These are phyloP conservation scores for Vitellaria paradoxa DNA, from an alignment of 179 eudicot genomes.

Conservation along the genomic window DNA sequence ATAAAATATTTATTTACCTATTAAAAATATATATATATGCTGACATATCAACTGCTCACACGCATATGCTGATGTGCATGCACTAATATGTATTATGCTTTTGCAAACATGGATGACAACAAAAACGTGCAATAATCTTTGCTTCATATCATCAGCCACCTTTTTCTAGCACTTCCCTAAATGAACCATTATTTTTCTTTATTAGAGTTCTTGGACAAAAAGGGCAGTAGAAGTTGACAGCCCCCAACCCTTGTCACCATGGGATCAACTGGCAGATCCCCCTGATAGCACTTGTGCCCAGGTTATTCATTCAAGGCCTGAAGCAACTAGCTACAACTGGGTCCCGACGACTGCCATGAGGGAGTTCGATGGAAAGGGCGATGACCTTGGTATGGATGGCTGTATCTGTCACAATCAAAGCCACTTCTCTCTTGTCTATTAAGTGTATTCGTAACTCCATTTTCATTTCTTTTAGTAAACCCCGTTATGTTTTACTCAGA, in stretches of 20 bases:
- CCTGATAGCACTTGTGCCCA: conserved; percentile 78
- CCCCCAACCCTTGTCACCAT: conserved; percentile 44
- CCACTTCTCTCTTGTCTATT: conserved; percentile 13
- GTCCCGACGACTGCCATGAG: conserved; percentile 34
- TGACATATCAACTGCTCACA: too few species aligned
- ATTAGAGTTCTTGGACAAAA: conserved; percentile 85
- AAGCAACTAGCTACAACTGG: conserved; percentile 49
- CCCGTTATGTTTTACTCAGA: not conserved
- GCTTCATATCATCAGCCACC: not conserved
- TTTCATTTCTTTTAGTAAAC: too few species aligned
- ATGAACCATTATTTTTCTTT: not conserved
- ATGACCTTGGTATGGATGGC: conserved; percentile 42
- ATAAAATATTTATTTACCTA: too few species aligned
- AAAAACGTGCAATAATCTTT: not conserved
- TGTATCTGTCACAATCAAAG: not conserved
- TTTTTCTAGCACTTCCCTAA: not conserved
- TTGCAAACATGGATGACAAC: not conserved
- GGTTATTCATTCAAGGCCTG: conserved; percentile 56
- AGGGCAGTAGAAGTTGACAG: conserved; percentile 67
- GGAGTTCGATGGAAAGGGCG: conserved; percentile 28
- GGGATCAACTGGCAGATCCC: conserved; percentile 50
- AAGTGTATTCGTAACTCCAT: not conserved
- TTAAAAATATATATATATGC: too few species aligned
- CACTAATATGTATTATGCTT: too few species aligned
- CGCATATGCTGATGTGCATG: too few species aligned